Percentiles rank a stretch among this genome's conserved stretches.
These are phyloP conservation scores for Acrocalymma vagum DNA, from an alignment of 2,329 filamentous ascomycete genomes.

Conservation along the genomic window DNA sequence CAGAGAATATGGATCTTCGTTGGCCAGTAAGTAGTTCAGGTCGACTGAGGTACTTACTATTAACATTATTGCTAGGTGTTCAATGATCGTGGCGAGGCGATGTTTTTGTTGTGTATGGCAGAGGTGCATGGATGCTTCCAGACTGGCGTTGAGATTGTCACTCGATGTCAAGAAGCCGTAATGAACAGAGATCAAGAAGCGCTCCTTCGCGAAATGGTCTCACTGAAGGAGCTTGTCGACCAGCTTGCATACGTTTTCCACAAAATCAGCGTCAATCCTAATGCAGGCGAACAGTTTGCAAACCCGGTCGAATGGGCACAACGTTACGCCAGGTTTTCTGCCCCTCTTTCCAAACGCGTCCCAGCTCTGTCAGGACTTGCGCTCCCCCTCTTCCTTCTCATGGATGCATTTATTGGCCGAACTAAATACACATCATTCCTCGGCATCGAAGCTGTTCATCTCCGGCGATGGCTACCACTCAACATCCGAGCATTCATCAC, in stretches of 20 bases:
- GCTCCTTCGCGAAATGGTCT: conserved; percentile 60
- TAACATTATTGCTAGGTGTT: conserved; percentile 41
- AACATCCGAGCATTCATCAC: conserved; percentile 64
- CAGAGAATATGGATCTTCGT: conserved; percentile 63
- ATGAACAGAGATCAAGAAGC: conserved; percentile 63
- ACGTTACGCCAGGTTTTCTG: conserved; percentile 55
- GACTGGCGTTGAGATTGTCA: conserved; percentile 43
- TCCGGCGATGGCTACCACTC: conserved; percentile 62
- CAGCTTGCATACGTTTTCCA: conserved; percentile 64
- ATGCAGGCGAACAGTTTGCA: conserved; percentile 45
- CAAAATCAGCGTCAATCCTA: conserved; percentile 63
- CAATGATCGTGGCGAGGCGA: conserved; percentile 60
- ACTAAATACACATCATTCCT: conserved; percentile 62
- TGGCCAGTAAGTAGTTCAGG: conserved; percentile 57
- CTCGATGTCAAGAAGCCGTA: conserved; percentile 63
- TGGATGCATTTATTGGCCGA: conserved; percentile 64
- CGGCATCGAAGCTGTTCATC: conserved; percentile 60
- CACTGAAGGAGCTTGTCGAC: conserved; percentile 63
- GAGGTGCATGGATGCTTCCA: conserved; percentile 37
- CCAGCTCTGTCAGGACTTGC: conserved; percentile 60
- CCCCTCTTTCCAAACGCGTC: conserved; percentile 60
- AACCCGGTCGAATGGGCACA: conserved; percentile 34
- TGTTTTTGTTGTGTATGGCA: conserved; percentile 53
- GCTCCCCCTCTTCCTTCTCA: conserved; percentile 57
- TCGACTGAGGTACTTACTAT: not conserved